phyloP scores from a whole-genome alignment of 2,329 filamentous ascomycete species.

The Thelonectria olida region DNA sequence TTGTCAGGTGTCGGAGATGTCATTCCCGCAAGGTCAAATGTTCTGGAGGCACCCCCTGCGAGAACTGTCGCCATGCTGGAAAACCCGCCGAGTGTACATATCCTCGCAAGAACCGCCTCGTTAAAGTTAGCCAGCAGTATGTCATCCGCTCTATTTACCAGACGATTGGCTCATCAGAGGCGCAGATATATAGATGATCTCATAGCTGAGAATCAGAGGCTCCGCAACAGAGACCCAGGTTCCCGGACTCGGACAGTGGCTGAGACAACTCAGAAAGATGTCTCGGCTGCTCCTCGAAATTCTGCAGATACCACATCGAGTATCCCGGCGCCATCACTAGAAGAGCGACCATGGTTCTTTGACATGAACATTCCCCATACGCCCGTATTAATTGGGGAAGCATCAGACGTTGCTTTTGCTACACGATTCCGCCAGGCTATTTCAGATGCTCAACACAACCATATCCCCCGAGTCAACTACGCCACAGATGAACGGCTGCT shows the following conservation, averaged over 20 bases:
- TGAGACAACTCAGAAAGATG: constrained; percentile 24
- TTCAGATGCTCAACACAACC: constrained; percentile 41
- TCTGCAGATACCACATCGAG: constrained; percentile 20
- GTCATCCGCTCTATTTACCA: not conserved
- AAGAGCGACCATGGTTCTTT: constrained; percentile 46
- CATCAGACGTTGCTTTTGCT: constrained; percentile 48
- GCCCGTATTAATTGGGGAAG: constrained; percentile 48
- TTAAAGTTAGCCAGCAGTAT: constrained; percentile 46
- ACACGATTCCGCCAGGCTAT: constrained; percentile 49
- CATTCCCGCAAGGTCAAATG: constrained; percentile 48
- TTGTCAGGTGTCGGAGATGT: constrained; percentile 42
- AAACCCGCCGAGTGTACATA: constrained; percentile 45
- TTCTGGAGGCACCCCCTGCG: constrained; percentile 45
- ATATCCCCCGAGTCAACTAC: constrained; percentile 48
- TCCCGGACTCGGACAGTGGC: constrained; percentile 20
- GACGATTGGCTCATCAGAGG: not conserved
- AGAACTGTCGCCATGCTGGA: constrained; percentile 43
- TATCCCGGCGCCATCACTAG: constrained; percentile 33
- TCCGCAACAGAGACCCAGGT: constrained; percentile 28
- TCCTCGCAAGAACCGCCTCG: constrained; percentile 44
- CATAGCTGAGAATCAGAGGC: constrained; percentile 45
- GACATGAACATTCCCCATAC: constrained; percentile 45
- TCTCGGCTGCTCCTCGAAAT: constrained; percentile 8
- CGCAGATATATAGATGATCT: constrained; percentile 47
- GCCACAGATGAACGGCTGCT: constrained; percentile 43